These are phyloP conservation scores for Apiotrichum akiyoshidainum DNA, from an alignment of 1,284 basidiomycete species.

Conservation along the genomic window DNA sequence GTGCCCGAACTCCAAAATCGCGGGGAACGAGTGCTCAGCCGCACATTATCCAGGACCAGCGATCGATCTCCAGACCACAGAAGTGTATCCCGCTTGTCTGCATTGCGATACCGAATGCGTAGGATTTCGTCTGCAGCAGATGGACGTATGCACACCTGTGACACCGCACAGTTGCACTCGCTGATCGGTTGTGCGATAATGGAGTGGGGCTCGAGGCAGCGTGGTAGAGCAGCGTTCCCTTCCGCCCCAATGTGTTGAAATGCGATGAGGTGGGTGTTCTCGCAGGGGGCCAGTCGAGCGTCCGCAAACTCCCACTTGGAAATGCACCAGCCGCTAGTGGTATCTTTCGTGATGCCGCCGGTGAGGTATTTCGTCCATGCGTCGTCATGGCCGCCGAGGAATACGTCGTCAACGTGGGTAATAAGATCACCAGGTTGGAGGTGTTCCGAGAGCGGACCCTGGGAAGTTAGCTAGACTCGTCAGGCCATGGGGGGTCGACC, in stretches of 20 bases:
- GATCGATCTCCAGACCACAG: constrained; percentile 37
- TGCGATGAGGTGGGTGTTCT: constrained; percentile 6
- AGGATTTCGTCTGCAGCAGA: constrained; percentile 26
- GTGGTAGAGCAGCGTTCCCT: constrained; percentile 8
- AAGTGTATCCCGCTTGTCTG: constrained; percentile 18
- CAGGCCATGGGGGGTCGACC: constrained; percentile 17
- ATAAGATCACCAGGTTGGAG: constrained; percentile 34
- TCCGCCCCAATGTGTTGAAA: constrained; percentile 21
- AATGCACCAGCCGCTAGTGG: constrained; percentile 15
- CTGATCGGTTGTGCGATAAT: constrained; percentile 20
- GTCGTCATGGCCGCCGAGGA: constrained; percentile 26
- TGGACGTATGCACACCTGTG: constrained; percentile 35
- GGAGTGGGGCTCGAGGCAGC: constrained; percentile 34
- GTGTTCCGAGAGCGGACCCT: constrained; percentile 15
- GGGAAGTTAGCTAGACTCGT: not conserved
- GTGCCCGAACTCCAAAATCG: constrained; percentile 27
- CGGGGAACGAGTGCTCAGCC: constrained; percentile 25
- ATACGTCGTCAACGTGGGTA: constrained; percentile 41
- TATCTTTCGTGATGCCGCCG: constrained; percentile 4
- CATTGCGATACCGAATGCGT: constrained; percentile 24
- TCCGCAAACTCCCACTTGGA: constrained; percentile 11
- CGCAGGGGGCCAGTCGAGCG: constrained; percentile 11
- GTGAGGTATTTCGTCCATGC: constrained; percentile 34
- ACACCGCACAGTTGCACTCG: constrained; percentile 18
- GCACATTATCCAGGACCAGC: constrained; percentile 28